Conservation (phyloP, 1,284 basidiomycete genomes). For the Neolentinus lepideus region DNA sequence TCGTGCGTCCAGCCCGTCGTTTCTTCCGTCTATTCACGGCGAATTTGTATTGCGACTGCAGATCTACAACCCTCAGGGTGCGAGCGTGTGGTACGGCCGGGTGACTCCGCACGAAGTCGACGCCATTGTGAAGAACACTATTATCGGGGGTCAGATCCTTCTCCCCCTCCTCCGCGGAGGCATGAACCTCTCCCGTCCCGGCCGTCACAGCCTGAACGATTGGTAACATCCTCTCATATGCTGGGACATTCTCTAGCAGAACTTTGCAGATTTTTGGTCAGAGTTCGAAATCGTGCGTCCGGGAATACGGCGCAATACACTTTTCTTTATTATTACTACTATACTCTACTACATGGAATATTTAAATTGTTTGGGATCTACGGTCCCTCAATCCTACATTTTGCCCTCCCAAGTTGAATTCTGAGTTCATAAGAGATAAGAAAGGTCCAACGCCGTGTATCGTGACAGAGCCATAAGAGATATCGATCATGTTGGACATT, state of each 20-base stretch:
- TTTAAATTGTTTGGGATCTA: neutral
- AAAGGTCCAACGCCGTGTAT: neutral
- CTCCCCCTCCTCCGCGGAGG: slow-evolving; percentile 81
- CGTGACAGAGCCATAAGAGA: neutral
- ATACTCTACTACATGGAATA: neutral
- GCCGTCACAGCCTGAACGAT: slow-evolving; percentile 59
- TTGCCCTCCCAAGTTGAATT: neutral
- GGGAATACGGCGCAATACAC: neutral
- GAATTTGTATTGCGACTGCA: slow-evolving; percentile 20
- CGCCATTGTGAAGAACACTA: slow-evolving; percentile 80
- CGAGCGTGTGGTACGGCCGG: slow-evolving; percentile 89
- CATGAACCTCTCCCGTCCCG: slow-evolving; percentile 63
- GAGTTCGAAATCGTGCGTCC: neutral
- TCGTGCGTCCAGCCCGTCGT: slow-evolving; percentile 45
- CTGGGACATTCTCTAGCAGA: neutral
- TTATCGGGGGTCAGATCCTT: slow-evolving; percentile 77
- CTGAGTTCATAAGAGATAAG: neutral
- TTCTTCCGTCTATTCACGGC: neutral
- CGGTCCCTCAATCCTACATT: neutral
- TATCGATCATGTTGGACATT: neutral
- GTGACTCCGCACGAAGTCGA: slow-evolving; percentile 86
- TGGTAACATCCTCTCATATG: neutral
- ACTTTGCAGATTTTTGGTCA: too few relatives aligned
- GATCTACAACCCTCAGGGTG: slow-evolving; percentile 84
- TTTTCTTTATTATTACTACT: neutral